Base-by-base conservation (phyloP, 352 stramenopile genomes). In the Phytophthora europaea region DNA sequence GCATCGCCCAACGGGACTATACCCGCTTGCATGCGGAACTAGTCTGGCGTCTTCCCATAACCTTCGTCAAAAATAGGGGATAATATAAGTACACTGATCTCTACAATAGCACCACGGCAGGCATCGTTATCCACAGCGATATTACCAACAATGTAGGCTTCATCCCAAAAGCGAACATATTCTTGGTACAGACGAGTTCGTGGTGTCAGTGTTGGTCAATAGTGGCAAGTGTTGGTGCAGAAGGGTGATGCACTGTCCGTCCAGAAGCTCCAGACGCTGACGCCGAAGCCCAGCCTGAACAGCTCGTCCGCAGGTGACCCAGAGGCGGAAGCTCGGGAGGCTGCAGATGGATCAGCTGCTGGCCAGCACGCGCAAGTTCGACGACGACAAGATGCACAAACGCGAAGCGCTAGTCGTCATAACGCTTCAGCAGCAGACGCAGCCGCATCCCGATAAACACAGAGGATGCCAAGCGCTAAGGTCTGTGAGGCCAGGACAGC, bases 231-330 rank as follows among this genome's bases (percentile, higher is more conserved):
- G n/a, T n/a, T n/a, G n/a, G n/a, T n/a, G n/a, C n/a, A n/a, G n/a
- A n/a, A n/a, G n/a, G n/a, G n/a, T n/a, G n/a, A n/a, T n/a, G n/a
- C n/a, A n/a, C n/a, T n/a, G n/a, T n/a, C n/a, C n/a, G n/a, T n/a
- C n/a, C n/a, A n/a, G n/a, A n/a, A n/a, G n/a, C n/a, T n/a, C n/a
- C n/a, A n/a, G n/a, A n/a, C n/a, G n/a, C n/a, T n/a, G n/a, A n/a
- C n/a, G n/a, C n/a, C n/a, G n/a, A 94, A 94, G 79, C 81, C 94
- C n/a, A 74, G 47, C 85, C 82, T 34, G 75, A 88, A 18, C 75
- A 94, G 74, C 82, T 96, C 22, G 95, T 94, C 78, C 84, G n/a
- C 56, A 48, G n/a, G 69, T 93, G 28, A 84, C 76, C 53, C 94
- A 95, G 82, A 91, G 89, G 66, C 82, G 92, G 62, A 89, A 89